Evolutionary conservation across 2,329 filamentous ascomycete genomes (phyloP).

Genomic region (Emergomyces orientalis): DNA sequence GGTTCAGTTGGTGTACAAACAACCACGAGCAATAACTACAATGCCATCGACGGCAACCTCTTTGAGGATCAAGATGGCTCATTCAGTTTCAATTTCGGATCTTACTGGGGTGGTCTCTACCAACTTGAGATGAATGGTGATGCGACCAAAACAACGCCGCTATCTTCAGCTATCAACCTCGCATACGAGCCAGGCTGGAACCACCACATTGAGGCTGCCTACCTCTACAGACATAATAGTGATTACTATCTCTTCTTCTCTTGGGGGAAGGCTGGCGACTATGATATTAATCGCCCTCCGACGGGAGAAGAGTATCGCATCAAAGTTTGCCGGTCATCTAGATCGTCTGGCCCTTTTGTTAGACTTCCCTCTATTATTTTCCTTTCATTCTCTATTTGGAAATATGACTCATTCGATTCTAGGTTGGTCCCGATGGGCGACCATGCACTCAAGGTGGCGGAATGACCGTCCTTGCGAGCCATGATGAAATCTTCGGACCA

Average conservation of each 20-base stretch:
- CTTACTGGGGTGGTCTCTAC: slow-evolving; percentile 60
- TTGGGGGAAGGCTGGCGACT: slow-evolving; percentile 3
- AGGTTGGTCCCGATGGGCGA: slow-evolving; percentile 44
- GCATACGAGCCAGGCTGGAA: slow-evolving; percentile 7
- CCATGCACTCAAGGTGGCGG: slow-evolving; percentile 50
- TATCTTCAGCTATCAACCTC: slow-evolving; percentile 3
- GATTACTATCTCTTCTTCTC: slow-evolving; percentile 5
- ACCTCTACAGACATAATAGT: not conserved
- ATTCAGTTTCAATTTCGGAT: slow-evolving; percentile 53
- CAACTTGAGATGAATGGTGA: slow-evolving; percentile 37
- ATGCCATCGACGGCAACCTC: slow-evolving; percentile 53
- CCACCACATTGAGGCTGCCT: slow-evolving; percentile 1
- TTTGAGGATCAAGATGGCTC: slow-evolving; percentile 29
- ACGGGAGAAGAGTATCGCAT: slow-evolving; percentile 53
- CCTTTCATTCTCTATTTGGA: not conserved
- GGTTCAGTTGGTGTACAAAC: slow-evolving; percentile 30
- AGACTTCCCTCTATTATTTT: not conserved
- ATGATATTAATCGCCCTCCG: slow-evolving; percentile 31
- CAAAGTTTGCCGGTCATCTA: slow-evolving; percentile 50
- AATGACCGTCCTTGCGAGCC: slow-evolving; percentile 50
- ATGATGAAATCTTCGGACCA: slow-evolving; percentile 54
- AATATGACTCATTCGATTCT: not conserved
- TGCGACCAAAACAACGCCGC: not conserved
- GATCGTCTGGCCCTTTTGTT: slow-evolving; percentile 46
- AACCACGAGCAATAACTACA: slow-evolving; percentile 23